Conservation (phyloP, 192 early-diverging fungal genomes). For the Podochytrium sp. region DNA sequence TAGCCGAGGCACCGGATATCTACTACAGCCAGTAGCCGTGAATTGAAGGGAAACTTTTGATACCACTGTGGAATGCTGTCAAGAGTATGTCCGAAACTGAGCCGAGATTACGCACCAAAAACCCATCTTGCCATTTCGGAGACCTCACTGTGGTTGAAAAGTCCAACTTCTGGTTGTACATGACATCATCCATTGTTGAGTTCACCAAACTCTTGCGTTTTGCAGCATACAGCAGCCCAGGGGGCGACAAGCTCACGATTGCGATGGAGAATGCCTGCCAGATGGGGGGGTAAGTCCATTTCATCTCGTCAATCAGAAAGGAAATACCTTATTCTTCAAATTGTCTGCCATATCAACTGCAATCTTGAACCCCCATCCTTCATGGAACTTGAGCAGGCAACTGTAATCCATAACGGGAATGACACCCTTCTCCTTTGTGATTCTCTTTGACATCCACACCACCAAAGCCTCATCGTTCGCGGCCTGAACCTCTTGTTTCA, state of each 20-base stretch:
- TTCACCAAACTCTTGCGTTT: background rate
- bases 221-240: background rate
- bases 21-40: background rate
- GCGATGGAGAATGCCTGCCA: constrained; percentile 26
- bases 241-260: constrained; percentile 16
- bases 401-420: background rate
- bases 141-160: background rate
- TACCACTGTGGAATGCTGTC: background rate
- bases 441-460: background rate
- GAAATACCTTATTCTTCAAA: constrained; percentile 8
- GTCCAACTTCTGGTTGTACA: constrained; percentile 15
- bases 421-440: constrained; percentile 11
- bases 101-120: background rate
- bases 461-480: constrained; percentile 16
- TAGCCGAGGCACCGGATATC: constrained; percentile 22
- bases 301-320: no score
- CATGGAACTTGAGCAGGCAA: constrained; percentile 1
- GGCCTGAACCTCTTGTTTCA: constrained; percentile 5
- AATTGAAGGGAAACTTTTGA: constrained; percentile 10
- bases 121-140: constrained; percentile 8
- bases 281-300: background rate
- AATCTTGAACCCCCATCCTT: constrained; percentile 15
- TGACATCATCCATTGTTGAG: background rate
- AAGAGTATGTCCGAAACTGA: background rate
- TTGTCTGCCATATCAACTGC: background rate